phyloP scores from a whole-genome alignment of 768 basidiomycete genomes.

The Pholiota molesta region DNA sequence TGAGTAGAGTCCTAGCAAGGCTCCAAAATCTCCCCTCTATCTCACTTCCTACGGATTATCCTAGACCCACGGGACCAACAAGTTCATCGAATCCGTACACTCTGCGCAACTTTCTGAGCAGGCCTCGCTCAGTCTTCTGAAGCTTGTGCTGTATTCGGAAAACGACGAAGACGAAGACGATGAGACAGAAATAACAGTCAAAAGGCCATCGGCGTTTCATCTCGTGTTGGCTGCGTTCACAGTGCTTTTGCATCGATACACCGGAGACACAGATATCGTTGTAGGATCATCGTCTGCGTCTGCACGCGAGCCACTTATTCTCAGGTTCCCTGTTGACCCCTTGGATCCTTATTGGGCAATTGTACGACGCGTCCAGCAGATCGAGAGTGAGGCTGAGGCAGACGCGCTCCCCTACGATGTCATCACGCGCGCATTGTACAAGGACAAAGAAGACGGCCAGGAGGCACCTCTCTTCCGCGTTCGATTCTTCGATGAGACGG shows the following conservation, averaged over 20 bases:
- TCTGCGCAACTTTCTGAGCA: slow-evolving; percentile 70
- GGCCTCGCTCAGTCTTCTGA: slow-evolving; percentile 77
- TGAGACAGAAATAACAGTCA: slow-evolving; percentile 35
- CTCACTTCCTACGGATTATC: slow-evolving; percentile 95
- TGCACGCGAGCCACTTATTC: slow-evolving; percentile 77
- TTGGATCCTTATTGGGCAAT: slow-evolving; percentile 89
- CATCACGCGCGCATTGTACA: slow-evolving; percentile 68
- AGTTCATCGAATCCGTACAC: slow-evolving; percentile 85
- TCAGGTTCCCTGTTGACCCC: slow-evolving; percentile 83
- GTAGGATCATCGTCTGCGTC: slow-evolving; percentile 86
- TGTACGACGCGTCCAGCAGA: slow-evolving; percentile 80
- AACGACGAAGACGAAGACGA: slow-evolving; percentile 55
- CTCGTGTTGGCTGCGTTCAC: slow-evolving; percentile 91
- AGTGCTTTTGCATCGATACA: slow-evolving; percentile 90
- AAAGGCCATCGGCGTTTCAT: slow-evolving; percentile 83
- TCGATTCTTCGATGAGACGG: slow-evolving; percentile 95
- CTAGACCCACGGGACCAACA: slow-evolving; percentile 73
- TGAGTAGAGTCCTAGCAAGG: slow-evolving; percentile 61
- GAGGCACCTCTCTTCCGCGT: slow-evolving; percentile 85
- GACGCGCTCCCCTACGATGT: slow-evolving; percentile 83
- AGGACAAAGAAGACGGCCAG: slow-evolving; percentile 61
- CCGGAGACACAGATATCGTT: slow-evolving; percentile 92
- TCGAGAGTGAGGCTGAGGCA: slow-evolving; percentile 80
- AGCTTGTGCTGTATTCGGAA: slow-evolving; percentile 77
- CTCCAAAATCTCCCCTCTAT: slow-evolving; percentile 86